phyloP scores from a whole-genome alignment of 192 early-diverging fungal genomes.

The Coemansia sp. region DNA sequence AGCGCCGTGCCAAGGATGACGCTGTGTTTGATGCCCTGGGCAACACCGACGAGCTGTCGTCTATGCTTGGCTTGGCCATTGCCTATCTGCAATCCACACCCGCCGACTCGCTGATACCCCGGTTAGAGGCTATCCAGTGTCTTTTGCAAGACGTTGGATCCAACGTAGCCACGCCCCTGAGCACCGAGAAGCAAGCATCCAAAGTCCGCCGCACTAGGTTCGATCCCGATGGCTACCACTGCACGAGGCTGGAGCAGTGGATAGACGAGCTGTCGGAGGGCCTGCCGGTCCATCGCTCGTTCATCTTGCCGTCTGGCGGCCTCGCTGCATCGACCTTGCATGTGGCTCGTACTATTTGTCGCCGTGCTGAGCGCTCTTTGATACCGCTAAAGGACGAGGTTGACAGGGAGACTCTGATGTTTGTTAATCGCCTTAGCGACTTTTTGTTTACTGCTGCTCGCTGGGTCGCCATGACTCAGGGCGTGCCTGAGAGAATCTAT shows the following conservation, averaged over 20 bases:
- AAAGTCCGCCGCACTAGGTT: constrained; percentile 73
- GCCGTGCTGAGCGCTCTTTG: constrained; percentile 81
- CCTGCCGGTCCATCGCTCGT: constrained; percentile 75
- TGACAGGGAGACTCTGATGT: constrained; percentile 28
- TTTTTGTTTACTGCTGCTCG: constrained; percentile 89
- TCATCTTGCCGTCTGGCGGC: constrained; percentile 92
- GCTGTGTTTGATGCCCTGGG: constrained; percentile 90
- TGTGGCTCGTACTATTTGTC: constrained; percentile 78
- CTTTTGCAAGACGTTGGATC: constrained; percentile 85
- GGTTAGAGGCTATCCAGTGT: constrained; percentile 77
- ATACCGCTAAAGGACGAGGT: constrained; percentile 63
- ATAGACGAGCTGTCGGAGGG: constrained; percentile 73
- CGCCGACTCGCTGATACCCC: constrained; percentile 18
- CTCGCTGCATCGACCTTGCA: constrained; percentile 77
- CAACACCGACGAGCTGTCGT: constrained; percentile 82
- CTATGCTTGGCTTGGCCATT: constrained; percentile 50
- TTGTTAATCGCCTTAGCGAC: constrained; percentile 70
- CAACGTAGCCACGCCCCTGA: constrained; percentile 87
- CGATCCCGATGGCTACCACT: constrained; percentile 65
- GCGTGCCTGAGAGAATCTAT: constrained; percentile 76
- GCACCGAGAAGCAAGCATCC: constrained; percentile 50
- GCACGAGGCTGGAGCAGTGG: constrained; percentile 72
- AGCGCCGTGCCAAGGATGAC: constrained; percentile 85
- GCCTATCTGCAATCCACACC: constrained; percentile 21
- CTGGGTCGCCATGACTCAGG: constrained; percentile 70